Evolutionary conservation across 2,329 filamentous ascomycete species (phyloP).

Genomic region (Tricladium varicosporioides): DNA sequence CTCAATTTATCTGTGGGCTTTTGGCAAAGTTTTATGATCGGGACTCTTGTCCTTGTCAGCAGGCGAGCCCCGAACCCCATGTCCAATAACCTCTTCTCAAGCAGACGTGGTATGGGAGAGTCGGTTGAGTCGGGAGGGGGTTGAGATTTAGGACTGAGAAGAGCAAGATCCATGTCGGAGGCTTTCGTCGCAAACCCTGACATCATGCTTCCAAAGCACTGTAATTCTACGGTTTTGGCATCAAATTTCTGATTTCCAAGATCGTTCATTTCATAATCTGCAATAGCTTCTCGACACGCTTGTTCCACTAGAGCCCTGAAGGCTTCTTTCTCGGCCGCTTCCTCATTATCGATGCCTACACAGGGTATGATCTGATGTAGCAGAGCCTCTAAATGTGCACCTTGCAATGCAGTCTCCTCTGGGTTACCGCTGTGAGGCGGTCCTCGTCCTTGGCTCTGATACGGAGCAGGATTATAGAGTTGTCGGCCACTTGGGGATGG

Average conservation of each 20-base stretch:
- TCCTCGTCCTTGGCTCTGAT: constrained; percentile 18
- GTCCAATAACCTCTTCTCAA: constrained; percentile 74
- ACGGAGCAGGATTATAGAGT: constrained; percentile 29
- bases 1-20: constrained; percentile 61
- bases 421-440: constrained; percentile 12
- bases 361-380: constrained; percentile 35
- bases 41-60: constrained; percentile 75
- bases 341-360: constrained; percentile 57
- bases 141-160: constrained; percentile 63
- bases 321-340: constrained; percentile 67
- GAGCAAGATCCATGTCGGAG: constrained; percentile 88
- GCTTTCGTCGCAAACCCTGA: constrained; percentile 84
- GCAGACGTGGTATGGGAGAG: constrained; percentile 66
- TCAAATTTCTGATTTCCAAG: constrained; percentile 46
- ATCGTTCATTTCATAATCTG: constrained; percentile 47
- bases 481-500: constrained; percentile 29
- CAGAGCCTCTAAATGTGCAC: constrained; percentile 47
- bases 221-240: constrained; percentile 59
- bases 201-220: constrained; percentile 77
- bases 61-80: constrained; percentile 73
- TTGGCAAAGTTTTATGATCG: constrained; percentile 85
- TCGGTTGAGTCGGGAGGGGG: constrained; percentile 51
- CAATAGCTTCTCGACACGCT: constrained; percentile 60
- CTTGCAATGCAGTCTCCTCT: constrained; percentile 50
- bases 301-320: constrained; percentile 65